Evolutionary conservation across 441 rosid species (phyloP).

Genomic region (Pelargonium citronellum): DNA sequence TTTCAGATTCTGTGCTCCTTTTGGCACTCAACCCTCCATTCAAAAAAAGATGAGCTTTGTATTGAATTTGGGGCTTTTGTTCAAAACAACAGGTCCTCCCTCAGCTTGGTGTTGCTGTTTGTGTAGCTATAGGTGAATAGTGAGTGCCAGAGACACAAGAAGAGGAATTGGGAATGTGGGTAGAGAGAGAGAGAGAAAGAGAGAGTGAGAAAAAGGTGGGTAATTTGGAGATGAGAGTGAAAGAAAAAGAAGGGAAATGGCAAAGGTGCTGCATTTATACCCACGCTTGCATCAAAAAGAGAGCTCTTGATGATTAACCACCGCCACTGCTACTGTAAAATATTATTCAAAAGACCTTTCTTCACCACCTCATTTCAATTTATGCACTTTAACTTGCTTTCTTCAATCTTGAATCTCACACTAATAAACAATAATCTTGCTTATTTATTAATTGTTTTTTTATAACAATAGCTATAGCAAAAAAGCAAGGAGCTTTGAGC

Average conservation of each 20-base stretch:
- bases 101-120: background rate
- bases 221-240: background rate
- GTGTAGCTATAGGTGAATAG: slow-evolving; percentile 5
- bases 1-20: slow-evolving; percentile 78
- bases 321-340: slow-evolving; percentile 56
- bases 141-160: slow-evolving; percentile 19
- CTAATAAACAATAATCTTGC: background rate
- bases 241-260: slow-evolving; percentile 26
- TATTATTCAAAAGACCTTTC: background rate
- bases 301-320: slow-evolving; percentile 91
- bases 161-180: slow-evolving; percentile 30
- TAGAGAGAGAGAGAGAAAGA: slow-evolving; percentile 16
- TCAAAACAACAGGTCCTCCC: background rate
- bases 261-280: slow-evolving; percentile 69
- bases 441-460: too few species aligned
- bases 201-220: slow-evolving; percentile 4
- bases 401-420: too few species aligned
- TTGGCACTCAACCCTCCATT: slow-evolving; percentile 39
- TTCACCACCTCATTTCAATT: background rate
- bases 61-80: slow-evolving; percentile 32
- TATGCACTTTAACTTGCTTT: background rate
- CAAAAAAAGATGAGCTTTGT: slow-evolving; percentile 24
- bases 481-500: slow-evolving; percentile 25
- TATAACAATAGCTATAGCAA: background rate
- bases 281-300: slow-evolving; percentile 97